Evolutionary conservation across 441 rosid genomes (phyloP), one percentile per base, ranked within the genome.

Genomic region (Mallotus repandus): DNA sequence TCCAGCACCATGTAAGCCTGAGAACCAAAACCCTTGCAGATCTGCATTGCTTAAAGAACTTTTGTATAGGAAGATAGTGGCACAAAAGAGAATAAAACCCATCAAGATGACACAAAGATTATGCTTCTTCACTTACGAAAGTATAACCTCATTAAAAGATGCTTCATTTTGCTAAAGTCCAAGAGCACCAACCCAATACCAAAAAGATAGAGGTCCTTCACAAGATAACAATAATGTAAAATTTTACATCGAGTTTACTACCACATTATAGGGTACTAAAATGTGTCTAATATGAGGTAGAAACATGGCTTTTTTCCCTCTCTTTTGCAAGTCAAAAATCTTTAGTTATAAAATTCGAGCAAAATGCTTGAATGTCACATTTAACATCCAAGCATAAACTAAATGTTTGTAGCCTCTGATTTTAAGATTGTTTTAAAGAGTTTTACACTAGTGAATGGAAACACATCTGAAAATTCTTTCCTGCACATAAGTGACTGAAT

Each of bases 21-120:
- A 38, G 66, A 74, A 61, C 9, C 19, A 45, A 67, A 59, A 21
- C 14, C 14, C 75, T 56, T 8, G 10, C 14, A 52, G 32, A 66
- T 21, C 43, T 32, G 6, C 45, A 22, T 54, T 19, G 56, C 71
- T 67, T 71, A 43, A 19, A 56, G 15, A 52, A 70, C 41, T 18
- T 41, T 57, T 52, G 11, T 4, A 54, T 16, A 3, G 10, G 9
- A 54, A 4, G 21, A 54, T 54, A 18, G 4, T 54, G 21, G 19
- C 21, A 54, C 21, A 13, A 54, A 54, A 54, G 57, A 54, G 18
- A 16, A 16, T 54, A 54, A n/a, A n/a, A 54, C 2, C 57, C 19
- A 16, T 16, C 9, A 16, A 54, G 57, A 54, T 54, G 10, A 54
- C 9, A 54, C 54, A 54, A 54, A 54, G 19, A 54, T 54, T 54